Base-by-base conservation (phyloP, 768 basidiomycete genomes). In the Suillus bovinus region DNA sequence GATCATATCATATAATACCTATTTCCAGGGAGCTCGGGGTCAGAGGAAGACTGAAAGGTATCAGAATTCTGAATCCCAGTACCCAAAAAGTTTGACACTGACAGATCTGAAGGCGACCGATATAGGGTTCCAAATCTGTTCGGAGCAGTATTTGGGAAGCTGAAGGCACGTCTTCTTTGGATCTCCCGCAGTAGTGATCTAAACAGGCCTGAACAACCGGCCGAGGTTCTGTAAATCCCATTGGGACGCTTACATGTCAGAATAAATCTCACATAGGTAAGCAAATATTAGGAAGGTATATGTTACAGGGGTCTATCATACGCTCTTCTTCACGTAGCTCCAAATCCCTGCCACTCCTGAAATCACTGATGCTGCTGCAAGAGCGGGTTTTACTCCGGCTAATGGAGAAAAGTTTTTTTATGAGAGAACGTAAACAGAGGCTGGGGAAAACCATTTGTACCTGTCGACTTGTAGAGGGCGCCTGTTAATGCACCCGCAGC, bases 381-480 rank as follows among this genome's bases (percentile, higher is more conserved):
- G 78, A 65, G 93, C 93, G 68, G 96, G 94, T 75, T 82, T 88
- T 62, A 98, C 83, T 65, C 96, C 96, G 79, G 96, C 96, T 99
- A 78, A 72, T 73, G 60, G 75, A 72, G 67, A 70, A 69, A 78
- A 74, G 72, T 49, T 55, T 49, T 68, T 24, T 14, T 50, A 65
- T 67, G 70, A 79, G 75, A 77, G 71, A 69, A 78, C 79, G 72
- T 73, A 71, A 68, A 67, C 60, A 59, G 59, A 64, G 64, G 71
- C 67, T 42, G 56, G 66, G 65, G 67, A 70, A 76, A 76, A 67
- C 69, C 70, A 66, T 71, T 70, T 88, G 71, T 77, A 96, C 96
- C 94, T 64, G 96, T 96, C 39, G 91, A 91, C 78, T 94, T 98
- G 85, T 87, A 99, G 64, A 99, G 76, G 38, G 86, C 90, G 61